Evolutionary conservation across 2,329 filamentous ascomycete genomes (phyloP), one percentile per base, ranked within the genome.

Genomic region (Ophiobolus disseminans): DNA sequence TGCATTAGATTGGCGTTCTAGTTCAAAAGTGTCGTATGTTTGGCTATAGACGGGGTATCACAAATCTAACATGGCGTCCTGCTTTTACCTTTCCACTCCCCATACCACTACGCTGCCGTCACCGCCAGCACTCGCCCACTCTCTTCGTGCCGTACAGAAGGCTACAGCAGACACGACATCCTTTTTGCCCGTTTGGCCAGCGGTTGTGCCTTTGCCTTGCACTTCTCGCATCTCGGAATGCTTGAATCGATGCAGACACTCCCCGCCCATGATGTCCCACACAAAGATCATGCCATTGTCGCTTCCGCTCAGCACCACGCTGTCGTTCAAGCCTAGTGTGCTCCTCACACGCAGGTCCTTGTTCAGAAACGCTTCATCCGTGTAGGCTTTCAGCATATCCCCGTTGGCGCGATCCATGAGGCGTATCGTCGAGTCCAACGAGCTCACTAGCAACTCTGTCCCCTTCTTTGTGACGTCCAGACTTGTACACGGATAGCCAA

Each of bases 221-320:
- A 63, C 46, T 25, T 66, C 67, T n/a, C 59, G 64, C 60, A 66
- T 63, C 36, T 66, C 60, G 3, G 66, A 68, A 50, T 80, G 78
- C 26, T 69, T 74, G 5, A 96, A 74, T 57, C 78, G 84, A 23
- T 88, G 84, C 48, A 84, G 78, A 40, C 89, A 69, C 45, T 86
- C 82, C 1, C 90, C 92, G 5, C 82, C 87, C 45, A 96, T 70
- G 16, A 96, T 76, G 75, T 97, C 91, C 93, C 93, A 97, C 1
- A 85, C 90, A 77, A 87, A 86, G 6, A 91, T 74, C 63, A 80
- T 79, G 2, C 88, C 89, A 52, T 87, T 78, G 73, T 97, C 92
- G 63, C 91, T 91, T 6, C 93, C 93, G 40, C 85, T 88, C 3
- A 97, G 65, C 1, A 94, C 90, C 39, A 88, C 87, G 50, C 84